Conservation (phyloP, 495 filamentous ascomycete genomes). For the Acidomyces sp. region DNA sequence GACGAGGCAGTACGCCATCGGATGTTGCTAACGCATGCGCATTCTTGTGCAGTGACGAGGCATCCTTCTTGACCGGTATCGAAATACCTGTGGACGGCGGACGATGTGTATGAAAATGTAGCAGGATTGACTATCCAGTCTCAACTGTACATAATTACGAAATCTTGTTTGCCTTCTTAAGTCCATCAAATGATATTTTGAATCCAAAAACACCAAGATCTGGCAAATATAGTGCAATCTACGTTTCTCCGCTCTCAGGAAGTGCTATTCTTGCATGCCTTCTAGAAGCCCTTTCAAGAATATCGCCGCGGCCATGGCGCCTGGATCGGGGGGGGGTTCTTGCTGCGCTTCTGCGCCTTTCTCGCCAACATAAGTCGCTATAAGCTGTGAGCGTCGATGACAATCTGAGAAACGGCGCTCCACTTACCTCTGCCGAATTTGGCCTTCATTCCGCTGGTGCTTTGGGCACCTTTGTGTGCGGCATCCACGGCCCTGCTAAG, state of each 20-base stretch:
- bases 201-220: too few species aligned
- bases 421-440: conserved; percentile 35
- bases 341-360: conserved; percentile 24
- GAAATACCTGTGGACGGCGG: conserved; percentile 50
- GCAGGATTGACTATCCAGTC: too few species aligned
- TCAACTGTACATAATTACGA: too few species aligned
- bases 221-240: too few species aligned
- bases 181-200: too few species aligned
- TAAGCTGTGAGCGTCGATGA: neutral
- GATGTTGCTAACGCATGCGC: conserved; percentile 55
- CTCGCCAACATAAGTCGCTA: conserved; percentile 45
- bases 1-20: conserved; percentile 46
- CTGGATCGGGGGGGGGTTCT: conserved; percentile 44
- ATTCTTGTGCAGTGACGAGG: conserved; percentile 55
- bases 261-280: conserved; percentile 16
- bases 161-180: too few species aligned
- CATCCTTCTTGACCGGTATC: conserved; percentile 55
- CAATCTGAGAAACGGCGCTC: neutral
- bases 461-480: conserved; percentile 41
- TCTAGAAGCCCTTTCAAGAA: conserved; percentile 39
- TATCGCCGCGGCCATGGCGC: conserved; percentile 48
- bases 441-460: conserved; percentile 41
- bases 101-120: conserved; percentile 27
- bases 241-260: too few species aligned
- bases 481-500: conserved; percentile 39